Conservation (phyloP, 2,329 filamentous ascomycete species). For the Endoconidiophora polonica region DNA sequence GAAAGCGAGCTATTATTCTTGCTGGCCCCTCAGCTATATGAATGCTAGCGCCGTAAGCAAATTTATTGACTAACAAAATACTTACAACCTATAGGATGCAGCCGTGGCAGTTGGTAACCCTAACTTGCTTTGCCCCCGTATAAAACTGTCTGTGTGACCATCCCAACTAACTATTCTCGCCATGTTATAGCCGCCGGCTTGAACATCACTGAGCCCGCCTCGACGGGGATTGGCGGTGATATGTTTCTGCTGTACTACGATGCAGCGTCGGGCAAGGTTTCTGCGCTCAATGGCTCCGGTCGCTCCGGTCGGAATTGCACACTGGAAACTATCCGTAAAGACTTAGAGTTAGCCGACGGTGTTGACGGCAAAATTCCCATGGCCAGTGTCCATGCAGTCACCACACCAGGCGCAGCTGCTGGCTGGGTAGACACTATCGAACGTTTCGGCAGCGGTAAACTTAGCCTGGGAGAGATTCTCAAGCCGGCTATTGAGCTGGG, state of each 20-base stretch:
- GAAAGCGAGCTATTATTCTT: too few relatives aligned
- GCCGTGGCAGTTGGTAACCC: slow-evolving; percentile 70
- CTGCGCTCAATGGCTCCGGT: slow-evolving; percentile 85
- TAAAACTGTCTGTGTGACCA: neutral
- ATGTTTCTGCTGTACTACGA: slow-evolving; percentile 94
- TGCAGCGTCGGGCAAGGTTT: slow-evolving; percentile 63
- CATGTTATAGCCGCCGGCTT: slow-evolving; percentile 56
- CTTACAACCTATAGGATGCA: slow-evolving; percentile 49
- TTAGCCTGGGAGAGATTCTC: slow-evolving; percentile 62
- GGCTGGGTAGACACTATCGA: slow-evolving; percentile 86
- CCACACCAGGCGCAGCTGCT: slow-evolving; percentile 76
- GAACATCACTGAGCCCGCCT: slow-evolving; percentile 84
- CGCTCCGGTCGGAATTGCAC: slow-evolving; percentile 54
- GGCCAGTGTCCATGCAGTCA: slow-evolving; percentile 62
- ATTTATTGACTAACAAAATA: too few relatives aligned
- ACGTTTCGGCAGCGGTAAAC: slow-evolving; percentile 73
- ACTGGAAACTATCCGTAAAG: slow-evolving; percentile 51
- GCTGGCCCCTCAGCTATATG: slow-evolving; percentile 3
- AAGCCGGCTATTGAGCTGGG: slow-evolving; percentile 69
- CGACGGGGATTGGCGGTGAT: slow-evolving; percentile 90
- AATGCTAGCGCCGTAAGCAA: too few relatives aligned
- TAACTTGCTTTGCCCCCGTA: neutral
- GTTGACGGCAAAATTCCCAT: slow-evolving; percentile 49
- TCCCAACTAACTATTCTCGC: neutral
- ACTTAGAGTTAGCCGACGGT: slow-evolving; percentile 47